These are phyloP conservation scores for Datura wrightii DNA, from an alignment of 257 asterid genomes.

Conservation along the genomic window DNA sequence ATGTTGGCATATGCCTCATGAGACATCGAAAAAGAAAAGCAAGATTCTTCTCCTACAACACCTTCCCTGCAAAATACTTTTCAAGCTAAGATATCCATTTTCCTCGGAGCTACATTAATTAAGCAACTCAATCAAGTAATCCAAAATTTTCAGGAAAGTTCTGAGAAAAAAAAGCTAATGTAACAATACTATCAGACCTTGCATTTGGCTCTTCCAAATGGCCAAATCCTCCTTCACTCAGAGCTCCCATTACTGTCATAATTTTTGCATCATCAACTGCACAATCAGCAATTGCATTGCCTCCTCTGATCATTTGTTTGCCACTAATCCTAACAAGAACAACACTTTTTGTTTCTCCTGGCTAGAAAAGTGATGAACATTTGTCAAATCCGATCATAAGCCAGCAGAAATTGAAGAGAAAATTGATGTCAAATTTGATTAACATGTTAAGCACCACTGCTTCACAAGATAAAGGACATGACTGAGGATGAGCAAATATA, in stretches of 20 bases:
- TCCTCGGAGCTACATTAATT: not conserved
- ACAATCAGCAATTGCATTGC: constrained; percentile 81
- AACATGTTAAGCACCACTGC: not conserved
- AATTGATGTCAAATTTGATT: constrained; percentile 17
- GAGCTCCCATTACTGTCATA: constrained; percentile 54
- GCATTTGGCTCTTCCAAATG: constrained; percentile 61
- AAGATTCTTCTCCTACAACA: constrained; percentile 62
- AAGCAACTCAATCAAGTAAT: constrained; percentile 17
- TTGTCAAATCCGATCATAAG: constrained; percentile 11
- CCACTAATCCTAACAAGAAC: constrained; percentile 85
- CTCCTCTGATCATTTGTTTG: constrained; percentile 77
- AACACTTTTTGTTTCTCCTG: constrained; percentile 96
- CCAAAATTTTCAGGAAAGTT: constrained; percentile 30
- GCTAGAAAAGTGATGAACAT: constrained; percentile 51
- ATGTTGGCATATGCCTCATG: constrained; percentile 81
- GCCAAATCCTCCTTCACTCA: constrained; percentile 56
- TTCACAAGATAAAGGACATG: not conserved
- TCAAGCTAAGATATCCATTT: constrained; percentile 34
- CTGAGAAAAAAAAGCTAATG: constrained; percentile 26
- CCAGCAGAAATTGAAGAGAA: constrained; percentile 12
- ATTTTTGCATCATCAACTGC: constrained; percentile 53
- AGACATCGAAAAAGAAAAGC: constrained; percentile 58
- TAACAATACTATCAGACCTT: constrained; percentile 51
- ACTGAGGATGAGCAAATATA: constrained; percentile 1
- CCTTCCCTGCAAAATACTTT: constrained; percentile 67